Conservation (phyloP, 306 rosid genomes). For the Gleditsia sinensis region DNA sequence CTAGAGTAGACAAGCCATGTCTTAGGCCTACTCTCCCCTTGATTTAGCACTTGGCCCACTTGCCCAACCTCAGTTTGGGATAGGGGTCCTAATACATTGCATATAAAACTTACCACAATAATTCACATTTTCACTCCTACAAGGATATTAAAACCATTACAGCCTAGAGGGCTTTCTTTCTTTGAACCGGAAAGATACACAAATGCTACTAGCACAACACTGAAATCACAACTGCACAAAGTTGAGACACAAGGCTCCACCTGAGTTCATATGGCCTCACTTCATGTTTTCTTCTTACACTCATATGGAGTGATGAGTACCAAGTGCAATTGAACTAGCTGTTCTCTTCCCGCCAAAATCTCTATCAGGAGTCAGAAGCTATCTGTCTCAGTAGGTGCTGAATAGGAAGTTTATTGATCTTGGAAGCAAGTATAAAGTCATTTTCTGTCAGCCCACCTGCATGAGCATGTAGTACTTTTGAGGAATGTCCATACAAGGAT, state of each 20-base stretch:
- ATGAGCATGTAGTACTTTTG: constrained; percentile 21
- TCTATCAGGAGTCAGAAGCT: constrained; percentile 38
- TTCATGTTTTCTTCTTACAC: neutral
- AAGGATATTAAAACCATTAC: neutral
- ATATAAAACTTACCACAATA: neutral
- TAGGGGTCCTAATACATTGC: too few species aligned
- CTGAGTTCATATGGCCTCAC: neutral
- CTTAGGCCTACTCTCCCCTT: too few species aligned
- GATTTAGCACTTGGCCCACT: too few species aligned
- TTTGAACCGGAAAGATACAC: neutral
- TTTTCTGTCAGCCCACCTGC: constrained; percentile 89
- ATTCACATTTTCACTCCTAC: neutral
- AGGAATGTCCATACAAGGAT: neutral
- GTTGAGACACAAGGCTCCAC: neutral
- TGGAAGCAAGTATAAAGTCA: constrained; percentile 92
- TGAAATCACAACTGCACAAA: neutral
- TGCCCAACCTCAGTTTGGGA: too few species aligned
- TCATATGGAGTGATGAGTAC: too few species aligned
- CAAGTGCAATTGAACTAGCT: neutral
- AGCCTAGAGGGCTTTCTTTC: neutral
- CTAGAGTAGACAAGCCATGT: too few species aligned
- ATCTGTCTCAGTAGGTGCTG: constrained; percentile 59
- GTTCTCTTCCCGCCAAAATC: constrained; percentile 12
- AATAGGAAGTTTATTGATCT: constrained; percentile 57
- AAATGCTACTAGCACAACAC: neutral